Percentiles rank a stretch among this genome's conserved stretches.
These are phyloP conservation scores for Piper betle DNA, from an alignment of 164 flowering plant genomes.

Conservation along the genomic window DNA sequence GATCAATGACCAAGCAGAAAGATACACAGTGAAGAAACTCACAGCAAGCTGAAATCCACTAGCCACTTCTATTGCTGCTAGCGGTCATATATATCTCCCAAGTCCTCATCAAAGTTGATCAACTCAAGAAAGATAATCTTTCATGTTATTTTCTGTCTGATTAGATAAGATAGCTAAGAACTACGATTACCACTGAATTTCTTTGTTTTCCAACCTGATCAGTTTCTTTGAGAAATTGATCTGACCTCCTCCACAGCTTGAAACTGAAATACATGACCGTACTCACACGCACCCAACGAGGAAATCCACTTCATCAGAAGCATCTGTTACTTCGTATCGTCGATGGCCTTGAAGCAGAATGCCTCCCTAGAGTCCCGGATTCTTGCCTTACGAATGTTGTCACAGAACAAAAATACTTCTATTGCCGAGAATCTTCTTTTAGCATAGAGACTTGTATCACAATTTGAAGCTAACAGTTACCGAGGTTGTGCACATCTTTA, in stretches of 20 bases:
- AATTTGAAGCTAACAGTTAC: slow-evolving; percentile 12
- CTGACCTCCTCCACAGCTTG: slow-evolving; percentile 7
- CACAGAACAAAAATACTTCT: slow-evolving; percentile 36
- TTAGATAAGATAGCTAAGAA: too few species aligned
- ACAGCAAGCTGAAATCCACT: too few species aligned
- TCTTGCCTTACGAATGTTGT: slow-evolving; percentile 19
- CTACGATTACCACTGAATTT: too few species aligned
- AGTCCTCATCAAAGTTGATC: too few species aligned
- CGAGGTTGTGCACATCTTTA: slow-evolving; percentile 22
- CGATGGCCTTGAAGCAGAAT: slow-evolving; percentile 61
- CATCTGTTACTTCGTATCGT: slow-evolving; percentile 26
- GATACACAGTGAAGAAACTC: too few species aligned
- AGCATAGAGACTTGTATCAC: slow-evolving; percentile 11
- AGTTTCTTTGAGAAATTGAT: background rate
- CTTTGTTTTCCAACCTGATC: too few species aligned
- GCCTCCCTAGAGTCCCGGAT: slow-evolving; percentile 51
- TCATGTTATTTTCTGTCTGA: too few species aligned
- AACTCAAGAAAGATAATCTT: too few species aligned
- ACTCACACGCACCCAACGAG: slow-evolving; percentile 32
- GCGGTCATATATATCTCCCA: too few species aligned
- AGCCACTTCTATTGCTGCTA: too few species aligned
- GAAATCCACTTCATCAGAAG: slow-evolving; percentile 42
- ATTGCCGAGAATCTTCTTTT: slow-evolving; percentile 8
- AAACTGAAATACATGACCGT: slow-evolving; percentile 38
- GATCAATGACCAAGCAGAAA: too few species aligned